Conservation (phyloP, 306 rosid species). For the Casuarina cunninghamiana region DNA sequence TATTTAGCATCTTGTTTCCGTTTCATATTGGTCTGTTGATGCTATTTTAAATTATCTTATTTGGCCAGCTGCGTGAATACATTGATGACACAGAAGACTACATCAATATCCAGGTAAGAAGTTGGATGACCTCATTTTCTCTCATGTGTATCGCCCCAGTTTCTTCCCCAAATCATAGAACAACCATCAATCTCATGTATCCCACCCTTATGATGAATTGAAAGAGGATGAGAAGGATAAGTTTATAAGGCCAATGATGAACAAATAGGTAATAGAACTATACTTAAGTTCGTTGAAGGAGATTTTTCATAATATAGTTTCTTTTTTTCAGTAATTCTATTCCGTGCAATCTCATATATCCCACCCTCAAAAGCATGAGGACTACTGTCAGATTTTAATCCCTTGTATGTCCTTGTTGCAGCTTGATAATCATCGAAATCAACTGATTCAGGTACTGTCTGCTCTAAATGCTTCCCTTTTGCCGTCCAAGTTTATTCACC, state of each 20-base stretch:
- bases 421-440: slow-evolving; percentile 90
- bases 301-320: neutral
- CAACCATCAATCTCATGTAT: neutral
- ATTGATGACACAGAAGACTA: slow-evolving; percentile 88
- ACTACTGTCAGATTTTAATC: neutral
- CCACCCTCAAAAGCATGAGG: neutral
- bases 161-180: neutral
- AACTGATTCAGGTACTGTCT: slow-evolving; percentile 69
- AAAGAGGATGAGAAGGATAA: neutral
- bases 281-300: neutral
- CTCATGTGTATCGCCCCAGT: neutral
- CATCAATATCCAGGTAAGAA: slow-evolving; percentile 76
- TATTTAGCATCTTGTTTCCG: neutral
- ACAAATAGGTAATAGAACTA: neutral
- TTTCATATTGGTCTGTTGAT: neutral
- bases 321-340: neutral
- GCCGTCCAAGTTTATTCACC: neutral
- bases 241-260: neutral
- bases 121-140: slow-evolving; percentile 5
- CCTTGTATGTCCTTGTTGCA: slow-evolving; percentile 35
- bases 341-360: neutral
- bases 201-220: neutral
- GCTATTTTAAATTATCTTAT: neutral
- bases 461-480: slow-evolving; percentile 1
- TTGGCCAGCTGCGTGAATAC: slow-evolving; percentile 65